Conservation (phyloP, 2,329 filamentous ascomycete species). For the Neonectria hederae region DNA sequence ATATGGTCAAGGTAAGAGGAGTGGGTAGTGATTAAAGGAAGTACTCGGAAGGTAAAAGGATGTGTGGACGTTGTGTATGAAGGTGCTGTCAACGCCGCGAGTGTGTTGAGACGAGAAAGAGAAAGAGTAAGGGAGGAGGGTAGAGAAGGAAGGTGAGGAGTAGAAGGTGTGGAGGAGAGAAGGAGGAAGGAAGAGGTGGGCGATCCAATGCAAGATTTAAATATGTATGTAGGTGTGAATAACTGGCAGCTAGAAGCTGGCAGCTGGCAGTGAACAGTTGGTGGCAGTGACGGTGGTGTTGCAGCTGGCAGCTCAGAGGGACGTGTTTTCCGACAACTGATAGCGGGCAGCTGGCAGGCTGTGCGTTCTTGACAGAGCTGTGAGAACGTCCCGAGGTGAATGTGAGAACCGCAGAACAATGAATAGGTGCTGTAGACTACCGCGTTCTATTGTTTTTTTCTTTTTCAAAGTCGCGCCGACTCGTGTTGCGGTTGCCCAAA, state of each 20-base stretch:
- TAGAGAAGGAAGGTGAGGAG: neutral
- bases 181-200: neutral
- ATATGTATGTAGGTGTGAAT: neutral
- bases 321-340: neutral
- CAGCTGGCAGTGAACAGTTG: neutral
- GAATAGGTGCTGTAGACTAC: neutral
- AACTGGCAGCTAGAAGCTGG: conserved; percentile 11
- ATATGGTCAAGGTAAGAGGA: conserved; percentile 6
- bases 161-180: conserved; percentile 23
- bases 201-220: neutral
- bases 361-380: neutral
- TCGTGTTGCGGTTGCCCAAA: neutral
- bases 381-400: neutral
- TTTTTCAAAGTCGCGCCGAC: neutral
- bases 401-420: neutral
- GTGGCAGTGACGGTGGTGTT: neutral
- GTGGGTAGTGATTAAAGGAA: conserved; percentile 1
- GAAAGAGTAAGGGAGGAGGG: conserved; percentile 9
- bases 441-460: neutral
- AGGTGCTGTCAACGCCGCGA: conserved; percentile 6
- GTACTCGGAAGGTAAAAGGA: conserved; percentile 5
- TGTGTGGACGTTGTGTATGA: neutral
- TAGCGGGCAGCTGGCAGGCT: conserved; percentile 2
- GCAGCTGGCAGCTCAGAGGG: neutral
- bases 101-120: neutral